Base-by-base conservation (phyloP, 2,329 filamentous ascomycete genomes). In the Hypomyces rosellus region DNA sequence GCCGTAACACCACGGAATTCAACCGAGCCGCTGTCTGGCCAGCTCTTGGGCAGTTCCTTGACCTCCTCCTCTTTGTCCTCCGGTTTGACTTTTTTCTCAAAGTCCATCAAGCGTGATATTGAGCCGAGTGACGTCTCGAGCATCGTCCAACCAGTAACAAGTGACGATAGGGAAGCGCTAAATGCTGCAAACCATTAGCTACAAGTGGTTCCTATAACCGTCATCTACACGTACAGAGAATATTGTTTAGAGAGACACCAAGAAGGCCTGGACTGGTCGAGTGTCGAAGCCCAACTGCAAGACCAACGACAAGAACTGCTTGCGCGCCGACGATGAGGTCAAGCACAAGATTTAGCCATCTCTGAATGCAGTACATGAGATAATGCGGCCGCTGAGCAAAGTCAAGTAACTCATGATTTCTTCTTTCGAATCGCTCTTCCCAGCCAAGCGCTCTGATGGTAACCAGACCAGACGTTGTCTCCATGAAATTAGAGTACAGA, bases 371-470 rank as follows among this genome's bases (percentile, higher is more conserved):
- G 47, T 70, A 75, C 5, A 82, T 64, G 2, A 80, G 67, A 56
- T 82, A 82, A 45, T 74, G 76, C 1, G 79, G 77, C 30, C 69
- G 63, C 54, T 82, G 78, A 0, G 77, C 77, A 11, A 64, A 60
- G 52, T 82, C 73, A 1, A 82, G 62, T 0, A 77, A 65, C 4
- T 58, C 53, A n/a, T 72, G 61, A 48, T 75, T 77, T 52, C 69
- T 69, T 25, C 69, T 55, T 30, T 69, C 63, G 49, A 73, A 69
- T 5, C 63, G 59, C 2, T 63, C 57, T 36, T 74, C 65, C 79
- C 78, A 82, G 3, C 73, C 71, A 51, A 80, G 80, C 2, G 77
- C 75, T 15, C 78, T 70, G 43, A 80, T 74, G 0, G 74, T 77
- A 0, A 65, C 55, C 1, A 78, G 54, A 1, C 75, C 75, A 13